Percentiles rank a stretch among this genome's conserved stretches.
Conservation (phyloP, 305 asterid genomes). For the Plantago coronopus region DNA sequence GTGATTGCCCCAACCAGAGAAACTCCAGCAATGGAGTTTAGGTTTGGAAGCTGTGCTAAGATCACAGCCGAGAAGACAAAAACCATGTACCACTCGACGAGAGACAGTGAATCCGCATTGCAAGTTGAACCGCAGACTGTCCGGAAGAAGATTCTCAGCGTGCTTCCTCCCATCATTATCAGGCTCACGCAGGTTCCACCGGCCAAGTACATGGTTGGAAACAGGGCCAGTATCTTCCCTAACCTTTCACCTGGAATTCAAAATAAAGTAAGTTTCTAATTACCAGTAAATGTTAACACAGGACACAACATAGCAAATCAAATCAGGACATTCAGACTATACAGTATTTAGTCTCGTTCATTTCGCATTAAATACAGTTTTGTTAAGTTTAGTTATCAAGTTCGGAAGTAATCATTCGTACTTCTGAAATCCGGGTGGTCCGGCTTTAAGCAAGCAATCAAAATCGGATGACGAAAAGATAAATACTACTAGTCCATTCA, state of each 20-base stretch:
- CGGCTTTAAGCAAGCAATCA: not conserved
- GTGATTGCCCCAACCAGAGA: constrained; percentile 68
- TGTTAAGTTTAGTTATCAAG: too few relatives aligned
- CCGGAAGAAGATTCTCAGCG: constrained; percentile 60
- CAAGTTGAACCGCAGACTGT: constrained; percentile 39
- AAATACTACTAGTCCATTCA: too few relatives aligned
- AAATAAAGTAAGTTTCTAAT: not conserved
- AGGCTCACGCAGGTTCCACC: constrained; percentile 88
- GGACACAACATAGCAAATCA: too few relatives aligned
- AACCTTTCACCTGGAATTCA: constrained; percentile 49
- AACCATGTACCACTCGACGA: constrained; percentile 64
- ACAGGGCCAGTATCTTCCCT: constrained; percentile 62
- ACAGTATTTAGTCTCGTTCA: too few relatives aligned
- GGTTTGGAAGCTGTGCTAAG: constrained; percentile 78
- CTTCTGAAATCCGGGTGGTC: not conserved
- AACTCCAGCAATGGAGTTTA: constrained; percentile 81
- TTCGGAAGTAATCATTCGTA: too few relatives aligned
- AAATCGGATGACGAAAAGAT: not conserved
- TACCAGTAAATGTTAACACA: not conserved
- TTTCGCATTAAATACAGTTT: too few relatives aligned
- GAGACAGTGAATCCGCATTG: constrained; percentile 33
- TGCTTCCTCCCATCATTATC: constrained; percentile 76
- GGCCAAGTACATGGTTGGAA: constrained; percentile 79
- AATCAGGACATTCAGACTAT: too few relatives aligned
- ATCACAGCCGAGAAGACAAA: constrained; percentile 58